Base-by-base conservation (phyloP, 306 rosid species). In the Betula pendula region DNA sequence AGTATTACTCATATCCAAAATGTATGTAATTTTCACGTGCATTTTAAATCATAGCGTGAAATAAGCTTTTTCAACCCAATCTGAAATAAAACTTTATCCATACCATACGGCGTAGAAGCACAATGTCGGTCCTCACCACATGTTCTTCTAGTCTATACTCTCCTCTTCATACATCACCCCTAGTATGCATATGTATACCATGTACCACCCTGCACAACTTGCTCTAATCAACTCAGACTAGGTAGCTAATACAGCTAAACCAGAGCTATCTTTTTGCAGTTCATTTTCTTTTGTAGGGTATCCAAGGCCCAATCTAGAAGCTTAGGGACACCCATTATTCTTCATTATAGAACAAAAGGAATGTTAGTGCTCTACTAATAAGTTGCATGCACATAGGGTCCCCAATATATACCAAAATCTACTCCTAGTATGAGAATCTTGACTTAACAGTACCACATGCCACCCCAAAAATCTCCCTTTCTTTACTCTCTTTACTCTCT, bases 231-330 rank as follows among this genome's bases (percentile, higher is more conserved):
- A 17, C 70, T 9, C 7, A 65, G 70, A 12, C 16, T 65, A 65
- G 48, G 48, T 38, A 38, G n/a, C n/a, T 38, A 33, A 65, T 10
- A 65, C 48, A 35, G 70, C 51, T 74, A 68, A 77, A 71, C 81
- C 60, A 72, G 59, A 77, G 71, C 59, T 66, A 40, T 44, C 48
- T 59, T 60, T 63, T 35, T 73, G 70, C 70, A 65, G 17, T 74
- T 51, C 58, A 40, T 16, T 27, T 52, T 13, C 49, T 25, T 40
- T 13, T 49, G 86, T 84, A 84, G 85, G 86, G 88, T 72, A 85
- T 85, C 84, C 85, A 79, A 85, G 63, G 85, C 29, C 79, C 75
- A 79, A 81, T 49, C 80, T 77, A 74, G 60, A 81, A 85, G 83
- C 70, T 68, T 66, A 29, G 78, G 79, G 79, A 85, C 84, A 81